phyloP scores from a whole-genome alignment of 2,329 filamentous ascomycete genomes.

The Fusarium dimerum region DNA sequence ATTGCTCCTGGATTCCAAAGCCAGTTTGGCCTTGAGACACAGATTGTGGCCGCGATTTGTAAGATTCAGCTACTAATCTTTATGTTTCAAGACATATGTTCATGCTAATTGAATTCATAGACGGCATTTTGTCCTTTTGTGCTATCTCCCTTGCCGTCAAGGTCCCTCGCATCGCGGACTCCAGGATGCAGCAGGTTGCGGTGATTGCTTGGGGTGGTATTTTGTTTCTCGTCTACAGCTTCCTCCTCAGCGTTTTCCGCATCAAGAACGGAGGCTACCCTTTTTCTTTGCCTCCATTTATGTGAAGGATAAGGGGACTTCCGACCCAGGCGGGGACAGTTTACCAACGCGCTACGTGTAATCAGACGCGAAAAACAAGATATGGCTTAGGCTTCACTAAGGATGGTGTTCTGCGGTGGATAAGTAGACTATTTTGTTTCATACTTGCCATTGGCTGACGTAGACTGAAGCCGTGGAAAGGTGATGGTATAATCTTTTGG shows the following conservation, averaged over 20 bases:
- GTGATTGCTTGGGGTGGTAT: slow-evolving; percentile 78
- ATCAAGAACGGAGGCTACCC: slow-evolving; percentile 95
- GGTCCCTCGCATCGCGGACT: slow-evolving; percentile 82
- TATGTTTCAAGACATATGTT: background rate
- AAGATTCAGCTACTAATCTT: slow-evolving; percentile 43
- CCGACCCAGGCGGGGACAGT: background rate
- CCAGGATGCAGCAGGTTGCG: slow-evolving; percentile 75
- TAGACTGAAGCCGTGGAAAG: too few species aligned
- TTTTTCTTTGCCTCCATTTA: slow-evolving; percentile 90
- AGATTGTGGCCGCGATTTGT: slow-evolving; percentile 94
- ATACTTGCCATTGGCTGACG: background rate
- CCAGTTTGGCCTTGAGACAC: slow-evolving; percentile 92
- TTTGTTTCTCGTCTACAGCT: slow-evolving; percentile 85
- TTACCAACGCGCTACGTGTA: background rate
- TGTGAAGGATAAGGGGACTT: slow-evolving; percentile 40
- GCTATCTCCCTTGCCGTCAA: slow-evolving; percentile 90
- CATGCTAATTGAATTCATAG: slow-evolving; percentile 23
- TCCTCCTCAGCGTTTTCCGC: slow-evolving; percentile 90
- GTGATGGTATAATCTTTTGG: too few species aligned
- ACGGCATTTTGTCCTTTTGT: slow-evolving; percentile 80
- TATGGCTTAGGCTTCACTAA: background rate
- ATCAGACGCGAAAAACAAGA: background rate
- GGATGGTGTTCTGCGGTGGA: background rate
- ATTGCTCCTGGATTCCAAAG: slow-evolving; percentile 91
- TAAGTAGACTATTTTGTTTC: background rate